Evolutionary conservation across 345 rosid species (phyloP).

Genomic region (Tarenaya hassleriana): DNA sequence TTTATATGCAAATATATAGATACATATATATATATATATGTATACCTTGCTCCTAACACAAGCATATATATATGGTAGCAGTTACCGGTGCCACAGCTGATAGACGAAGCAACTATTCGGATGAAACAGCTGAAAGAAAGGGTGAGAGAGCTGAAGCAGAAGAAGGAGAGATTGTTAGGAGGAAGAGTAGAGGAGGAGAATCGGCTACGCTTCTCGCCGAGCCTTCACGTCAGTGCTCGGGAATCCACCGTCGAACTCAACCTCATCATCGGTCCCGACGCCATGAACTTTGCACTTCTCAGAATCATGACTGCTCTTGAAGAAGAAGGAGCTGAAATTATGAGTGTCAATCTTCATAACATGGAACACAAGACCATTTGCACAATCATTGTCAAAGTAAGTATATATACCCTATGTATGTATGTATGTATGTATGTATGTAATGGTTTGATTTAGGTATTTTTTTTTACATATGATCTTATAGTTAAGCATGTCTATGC

Average conservation of each 20-base stretch:
- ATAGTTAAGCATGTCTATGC: not conserved
- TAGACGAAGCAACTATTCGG: constrained; percentile 18
- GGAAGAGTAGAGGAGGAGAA: not conserved
- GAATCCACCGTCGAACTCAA: constrained; percentile 25
- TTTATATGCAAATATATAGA: too few species aligned
- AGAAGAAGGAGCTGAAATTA: constrained; percentile 30
- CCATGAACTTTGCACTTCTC: constrained; percentile 17
- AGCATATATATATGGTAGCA: not conserved
- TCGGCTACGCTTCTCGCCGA: constrained; percentile 7
- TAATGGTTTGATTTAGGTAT: not conserved
- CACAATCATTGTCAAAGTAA: constrained; percentile 19
- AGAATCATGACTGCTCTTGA: constrained; percentile 22
- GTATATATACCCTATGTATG: not conserved
- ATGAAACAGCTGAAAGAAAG: constrained; percentile 20
- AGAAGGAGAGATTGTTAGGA: constrained; percentile 16
- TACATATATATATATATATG: constrained; percentile 8
- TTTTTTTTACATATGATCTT: not conserved
- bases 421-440: not conserved
- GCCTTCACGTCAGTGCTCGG: constrained; percentile 7
- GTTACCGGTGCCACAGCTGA: constrained; percentile 21
- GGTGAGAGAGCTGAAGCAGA: constrained; percentile 11
- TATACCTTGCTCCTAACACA: not conserved
- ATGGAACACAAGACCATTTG: constrained; percentile 14
- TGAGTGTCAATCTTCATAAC: constrained; percentile 20
- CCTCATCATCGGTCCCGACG: constrained; percentile 8